A percentile compares a stretch with the other conserved stretches of the same genome.
phyloP scores from a whole-genome alignment of 2,329 filamentous ascomycete species.

The Tolypocladium nubicola region DNA sequence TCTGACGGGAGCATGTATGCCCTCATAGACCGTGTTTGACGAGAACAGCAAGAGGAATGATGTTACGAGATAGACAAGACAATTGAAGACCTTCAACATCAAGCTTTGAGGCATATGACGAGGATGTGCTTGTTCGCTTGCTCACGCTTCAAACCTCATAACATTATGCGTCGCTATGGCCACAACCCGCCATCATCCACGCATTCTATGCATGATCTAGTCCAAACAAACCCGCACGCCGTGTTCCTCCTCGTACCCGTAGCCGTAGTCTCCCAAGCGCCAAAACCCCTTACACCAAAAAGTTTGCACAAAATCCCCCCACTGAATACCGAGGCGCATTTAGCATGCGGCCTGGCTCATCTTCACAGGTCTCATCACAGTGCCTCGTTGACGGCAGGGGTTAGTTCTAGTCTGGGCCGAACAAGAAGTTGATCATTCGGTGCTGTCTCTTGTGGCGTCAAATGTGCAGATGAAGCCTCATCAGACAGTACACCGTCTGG shows the following conservation, averaged over 20 bases:
- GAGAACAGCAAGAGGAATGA: conserved; percentile 9
- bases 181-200: not conserved
- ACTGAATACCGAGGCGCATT: not conserved
- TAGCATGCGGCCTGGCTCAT: not conserved
- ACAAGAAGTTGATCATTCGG: not conserved
- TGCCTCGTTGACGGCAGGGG: not conserved
- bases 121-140: not conserved
- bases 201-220: not conserved
- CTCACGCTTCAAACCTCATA: not conserved
- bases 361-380: not conserved
- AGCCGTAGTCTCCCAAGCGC: not conserved
- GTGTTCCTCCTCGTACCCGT: not conserved
- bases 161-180: not conserved
- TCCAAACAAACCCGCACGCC: not conserved
- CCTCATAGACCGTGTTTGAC: not conserved
- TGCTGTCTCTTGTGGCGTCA: not conserved
- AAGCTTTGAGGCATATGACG: not conserved
- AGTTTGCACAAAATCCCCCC: not conserved
- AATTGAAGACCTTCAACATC: conserved; percentile 3
- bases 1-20: not conserved
- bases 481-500: not conserved
- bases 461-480: not conserved
- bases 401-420: not conserved
- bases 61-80: conserved; percentile 15
- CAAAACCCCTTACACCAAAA: not conserved